phyloP scores from a whole-genome alignment of 192 early-diverging fungal species.

The Backusella luteola region DNA sequence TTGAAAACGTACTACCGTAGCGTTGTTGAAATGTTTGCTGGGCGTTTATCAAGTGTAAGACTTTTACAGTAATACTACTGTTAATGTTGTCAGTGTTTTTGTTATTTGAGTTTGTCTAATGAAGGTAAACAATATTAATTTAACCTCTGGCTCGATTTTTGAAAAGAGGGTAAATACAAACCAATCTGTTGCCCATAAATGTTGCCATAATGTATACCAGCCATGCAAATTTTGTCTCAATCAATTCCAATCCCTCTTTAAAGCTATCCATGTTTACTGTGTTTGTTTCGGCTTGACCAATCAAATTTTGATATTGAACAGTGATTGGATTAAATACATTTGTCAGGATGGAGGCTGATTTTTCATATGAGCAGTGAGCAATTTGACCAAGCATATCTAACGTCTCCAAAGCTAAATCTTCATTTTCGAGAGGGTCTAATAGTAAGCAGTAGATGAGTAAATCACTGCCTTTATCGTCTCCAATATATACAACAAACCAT shows the following conservation, averaged over 20 bases:
- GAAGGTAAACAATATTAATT: neutral
- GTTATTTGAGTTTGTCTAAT: constrained; percentile 61
- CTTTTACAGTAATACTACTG: constrained; percentile 65
- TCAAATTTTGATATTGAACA: constrained; percentile 51
- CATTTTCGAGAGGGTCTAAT: constrained; percentile 62
- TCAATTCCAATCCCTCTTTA: constrained; percentile 45
- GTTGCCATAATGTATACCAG: constrained; percentile 73
- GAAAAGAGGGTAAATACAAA: constrained; percentile 22
- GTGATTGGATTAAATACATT: constrained; percentile 58
- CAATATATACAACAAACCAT: constrained; percentile 37
- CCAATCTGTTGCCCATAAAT: constrained; percentile 64
- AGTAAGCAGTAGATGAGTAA: neutral
- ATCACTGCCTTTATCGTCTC: constrained; percentile 9
- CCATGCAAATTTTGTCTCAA: constrained; percentile 75
- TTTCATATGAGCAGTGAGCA: constrained; percentile 67
- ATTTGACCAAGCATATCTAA: constrained; percentile 69
- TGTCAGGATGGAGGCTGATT: constrained; percentile 48
- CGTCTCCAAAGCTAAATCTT: constrained; percentile 62
- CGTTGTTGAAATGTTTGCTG: constrained; percentile 53
- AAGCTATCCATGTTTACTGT: constrained; percentile 23
- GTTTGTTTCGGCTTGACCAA: neutral
- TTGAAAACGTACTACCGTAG: constrained; percentile 40
- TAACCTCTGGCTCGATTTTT: neutral
- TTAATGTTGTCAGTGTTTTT: constrained; percentile 75
- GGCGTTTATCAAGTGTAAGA: constrained; percentile 66